phyloP scores from a whole-genome alignment of 1,284 basidiomycete species.

The Afroboletus lepidellus region DNA sequence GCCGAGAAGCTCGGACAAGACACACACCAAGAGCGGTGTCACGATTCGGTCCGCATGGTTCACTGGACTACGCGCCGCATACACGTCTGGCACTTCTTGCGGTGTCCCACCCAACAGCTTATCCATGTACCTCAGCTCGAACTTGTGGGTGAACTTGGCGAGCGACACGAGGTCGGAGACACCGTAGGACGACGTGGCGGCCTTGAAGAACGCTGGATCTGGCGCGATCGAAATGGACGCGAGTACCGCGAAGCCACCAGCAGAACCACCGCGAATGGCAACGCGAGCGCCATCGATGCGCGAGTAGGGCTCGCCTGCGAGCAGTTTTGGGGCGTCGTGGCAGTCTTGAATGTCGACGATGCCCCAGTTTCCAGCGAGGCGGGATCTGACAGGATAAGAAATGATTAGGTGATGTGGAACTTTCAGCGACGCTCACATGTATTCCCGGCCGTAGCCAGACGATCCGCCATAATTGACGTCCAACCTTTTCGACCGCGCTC shows the following conservation, averaged over 20 bases:
- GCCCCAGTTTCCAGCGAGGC: slow-evolving; percentile 32
- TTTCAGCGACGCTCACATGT: slow-evolving; percentile 23
- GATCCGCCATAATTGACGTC: slow-evolving; percentile 35
- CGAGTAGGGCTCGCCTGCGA: slow-evolving; percentile 21
- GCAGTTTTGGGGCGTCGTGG: slow-evolving; percentile 24
- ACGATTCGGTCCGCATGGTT: slow-evolving; percentile 25
- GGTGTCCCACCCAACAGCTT: slow-evolving; percentile 56
- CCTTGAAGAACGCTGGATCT: slow-evolving; percentile 35
- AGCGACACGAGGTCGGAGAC: slow-evolving; percentile 53
- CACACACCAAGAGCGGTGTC: slow-evolving; percentile 25
- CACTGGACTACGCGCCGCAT: slow-evolving; percentile 29
- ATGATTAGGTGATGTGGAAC: background rate
- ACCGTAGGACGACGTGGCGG: slow-evolving; percentile 46
- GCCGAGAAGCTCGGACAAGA: too few relatives aligned
- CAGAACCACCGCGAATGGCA: slow-evolving; percentile 59
- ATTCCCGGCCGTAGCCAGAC: slow-evolving; percentile 33
- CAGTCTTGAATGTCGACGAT: slow-evolving; percentile 32
- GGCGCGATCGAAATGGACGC: slow-evolving; percentile 42
- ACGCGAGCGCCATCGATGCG: slow-evolving; percentile 44
- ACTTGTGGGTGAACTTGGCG: slow-evolving; percentile 63
- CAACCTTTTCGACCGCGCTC: slow-evolving; percentile 16
- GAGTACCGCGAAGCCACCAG: slow-evolving; percentile 63
- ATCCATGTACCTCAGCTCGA: slow-evolving; percentile 54
- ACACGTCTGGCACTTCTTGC: slow-evolving; percentile 26
- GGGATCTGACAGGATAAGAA: slow-evolving; percentile 21